Conservation (phyloP, 495 filamentous ascomycete genomes). For the Xylaria bambusicola region DNA sequence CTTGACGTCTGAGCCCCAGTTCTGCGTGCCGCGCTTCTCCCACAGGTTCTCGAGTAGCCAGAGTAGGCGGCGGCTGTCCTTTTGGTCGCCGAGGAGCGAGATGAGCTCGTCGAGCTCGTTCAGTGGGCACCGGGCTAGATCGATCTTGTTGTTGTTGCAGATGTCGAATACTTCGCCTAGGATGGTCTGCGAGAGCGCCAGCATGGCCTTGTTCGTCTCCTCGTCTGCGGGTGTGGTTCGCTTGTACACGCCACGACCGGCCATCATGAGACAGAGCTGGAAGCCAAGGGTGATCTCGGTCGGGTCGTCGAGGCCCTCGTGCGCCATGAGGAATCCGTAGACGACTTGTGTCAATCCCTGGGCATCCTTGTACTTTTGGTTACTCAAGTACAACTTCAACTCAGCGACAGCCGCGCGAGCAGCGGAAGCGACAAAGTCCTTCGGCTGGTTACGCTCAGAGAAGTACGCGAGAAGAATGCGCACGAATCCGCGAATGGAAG, state of each 20-base stretch:
- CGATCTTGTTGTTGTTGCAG: slow-evolving; percentile 15
- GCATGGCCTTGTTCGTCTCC: slow-evolving; percentile 12
- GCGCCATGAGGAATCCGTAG: slow-evolving; percentile 14
- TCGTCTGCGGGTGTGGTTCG: not conserved
- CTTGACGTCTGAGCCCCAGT: slow-evolving; percentile 10
- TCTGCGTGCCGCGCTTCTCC: slow-evolving; percentile 2
- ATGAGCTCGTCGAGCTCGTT: slow-evolving; percentile 13
- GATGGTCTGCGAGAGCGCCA: slow-evolving; percentile 7
- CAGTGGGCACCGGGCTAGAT: slow-evolving; percentile 7
- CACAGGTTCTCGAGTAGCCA: slow-evolving; percentile 15
- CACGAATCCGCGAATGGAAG: slow-evolving; percentile 9
- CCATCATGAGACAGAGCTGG: slow-evolving; percentile 15
- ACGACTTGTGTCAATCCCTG: slow-evolving; percentile 1
- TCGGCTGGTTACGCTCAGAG: slow-evolving; percentile 9
- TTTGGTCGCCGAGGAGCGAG: slow-evolving; percentile 14
- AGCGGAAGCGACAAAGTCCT: slow-evolving; percentile 11
- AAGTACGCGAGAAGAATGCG: slow-evolving; percentile 8
- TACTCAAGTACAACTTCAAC: slow-evolving; percentile 2
- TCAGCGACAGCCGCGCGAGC: slow-evolving; percentile 9
- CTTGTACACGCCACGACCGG: slow-evolving; percentile 11
- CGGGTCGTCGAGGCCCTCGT: slow-evolving; percentile 12
- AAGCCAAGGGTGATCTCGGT: slow-evolving; percentile 14
- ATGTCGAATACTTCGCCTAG: slow-evolving; percentile 11
- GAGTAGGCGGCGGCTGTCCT: not conserved
- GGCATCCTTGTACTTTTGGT: slow-evolving; percentile 11